Percentiles rank a stretch among this genome's conserved stretches.
Conservation (phyloP, 2,329 filamentous ascomycete genomes). For the Sclerotinia trifoliorum region DNA sequence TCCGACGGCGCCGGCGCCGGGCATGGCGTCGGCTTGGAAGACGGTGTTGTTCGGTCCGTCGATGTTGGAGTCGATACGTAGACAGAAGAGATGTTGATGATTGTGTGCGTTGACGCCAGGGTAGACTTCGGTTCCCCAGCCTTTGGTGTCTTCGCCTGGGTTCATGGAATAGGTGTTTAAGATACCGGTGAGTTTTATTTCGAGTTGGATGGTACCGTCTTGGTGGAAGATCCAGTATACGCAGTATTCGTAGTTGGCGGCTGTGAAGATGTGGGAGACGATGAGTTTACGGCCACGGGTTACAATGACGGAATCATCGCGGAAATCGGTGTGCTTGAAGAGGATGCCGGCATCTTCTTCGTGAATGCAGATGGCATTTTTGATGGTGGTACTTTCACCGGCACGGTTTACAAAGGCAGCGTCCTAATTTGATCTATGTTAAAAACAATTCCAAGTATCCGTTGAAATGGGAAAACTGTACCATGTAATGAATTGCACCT, state of each 20-base stretch:
- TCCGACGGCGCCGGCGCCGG: constrained; percentile 71
- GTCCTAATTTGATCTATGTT: constrained; percentile 41
- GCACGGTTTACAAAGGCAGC: constrained; percentile 77
- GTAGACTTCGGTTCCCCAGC: constrained; percentile 91
- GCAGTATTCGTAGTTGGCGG: constrained; percentile 93
- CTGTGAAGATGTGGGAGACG: constrained; percentile 89
- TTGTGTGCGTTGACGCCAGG: constrained; percentile 91
- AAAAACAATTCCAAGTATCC: background rate
- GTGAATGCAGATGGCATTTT: constrained; percentile 94
- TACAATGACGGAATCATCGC: constrained; percentile 82
- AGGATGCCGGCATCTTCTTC: constrained; percentile 90
- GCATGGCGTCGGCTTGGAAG: constrained; percentile 75
- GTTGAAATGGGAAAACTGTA: background rate
- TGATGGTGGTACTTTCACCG: constrained; percentile 75
- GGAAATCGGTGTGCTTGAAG: constrained; percentile 94
- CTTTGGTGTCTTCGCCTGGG: constrained; percentile 74
- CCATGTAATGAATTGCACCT: constrained; percentile 86
- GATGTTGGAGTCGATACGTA: constrained; percentile 83
- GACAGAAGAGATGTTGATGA: constrained; percentile 92
- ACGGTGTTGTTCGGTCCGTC: constrained; percentile 84
- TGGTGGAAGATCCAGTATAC: constrained; percentile 89
- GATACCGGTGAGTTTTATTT: constrained; percentile 89
- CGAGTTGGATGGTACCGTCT: constrained; percentile 87
- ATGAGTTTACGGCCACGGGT: constrained; percentile 84
- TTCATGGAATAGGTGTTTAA: constrained; percentile 86